phyloP scores from a whole-genome alignment of 2,329 filamentous ascomycete species.

The Bisporella sp. region DNA sequence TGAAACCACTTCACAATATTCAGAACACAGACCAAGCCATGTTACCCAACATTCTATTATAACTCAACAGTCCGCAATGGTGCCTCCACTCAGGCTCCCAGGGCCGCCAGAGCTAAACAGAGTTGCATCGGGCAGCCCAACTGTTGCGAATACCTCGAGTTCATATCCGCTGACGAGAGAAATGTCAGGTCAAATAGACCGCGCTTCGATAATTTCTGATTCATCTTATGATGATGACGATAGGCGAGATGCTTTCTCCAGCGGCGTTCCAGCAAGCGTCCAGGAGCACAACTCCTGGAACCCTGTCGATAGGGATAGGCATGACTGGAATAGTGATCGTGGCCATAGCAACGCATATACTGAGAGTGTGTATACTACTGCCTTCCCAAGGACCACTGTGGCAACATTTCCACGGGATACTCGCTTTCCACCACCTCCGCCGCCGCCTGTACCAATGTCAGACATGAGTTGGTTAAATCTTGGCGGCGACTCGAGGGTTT shows the following conservation, averaged over 20 bases:
- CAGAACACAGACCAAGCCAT: constrained; percentile 34
- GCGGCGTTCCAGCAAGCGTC: constrained; percentile 56
- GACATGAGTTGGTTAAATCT: constrained; percentile 82
- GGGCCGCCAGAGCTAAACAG: constrained; percentile 47
- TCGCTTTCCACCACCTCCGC: constrained; percentile 12
- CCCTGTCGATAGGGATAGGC: constrained; percentile 24
- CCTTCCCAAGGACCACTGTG: constrained; percentile 27
- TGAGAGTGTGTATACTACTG: constrained; percentile 37
- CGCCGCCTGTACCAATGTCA: constrained; percentile 23
- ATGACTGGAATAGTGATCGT: constrained; percentile 41
- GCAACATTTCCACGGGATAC: constrained; percentile 6
- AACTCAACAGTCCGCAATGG: constrained; percentile 61
- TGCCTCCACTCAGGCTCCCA: constrained; percentile 60
- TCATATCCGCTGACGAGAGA: constrained; percentile 47
- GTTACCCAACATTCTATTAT: constrained; percentile 51
- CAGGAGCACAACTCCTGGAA: constrained; percentile 29
- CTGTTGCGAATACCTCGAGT: constrained; percentile 46
- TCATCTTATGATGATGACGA: constrained; percentile 25
- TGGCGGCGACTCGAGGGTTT: constrained; percentile 30
- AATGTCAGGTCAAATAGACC: constrained; percentile 55
- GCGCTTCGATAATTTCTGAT: constrained; percentile 37
- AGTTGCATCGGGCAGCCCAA: constrained; percentile 64
- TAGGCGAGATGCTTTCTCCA: constrained; percentile 46
- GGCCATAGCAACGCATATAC: constrained; percentile 47
- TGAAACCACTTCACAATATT: constrained; percentile 47